Conservation (phyloP, 768 basidiomycete species). For the Tulasnella sp. region DNA sequence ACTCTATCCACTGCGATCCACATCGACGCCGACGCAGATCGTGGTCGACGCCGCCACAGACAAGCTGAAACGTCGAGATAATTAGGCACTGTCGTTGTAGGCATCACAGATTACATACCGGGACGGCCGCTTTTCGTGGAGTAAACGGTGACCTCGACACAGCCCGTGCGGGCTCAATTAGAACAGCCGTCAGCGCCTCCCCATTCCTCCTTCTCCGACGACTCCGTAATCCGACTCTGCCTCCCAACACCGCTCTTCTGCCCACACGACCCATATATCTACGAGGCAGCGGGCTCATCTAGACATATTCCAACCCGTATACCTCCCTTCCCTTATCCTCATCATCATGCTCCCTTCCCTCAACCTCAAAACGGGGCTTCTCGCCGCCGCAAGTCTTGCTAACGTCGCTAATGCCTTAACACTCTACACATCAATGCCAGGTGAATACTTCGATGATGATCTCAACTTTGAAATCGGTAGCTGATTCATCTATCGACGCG, state of each 20-base stretch:
- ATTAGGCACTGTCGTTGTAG: background rate
- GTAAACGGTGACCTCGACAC: background rate
- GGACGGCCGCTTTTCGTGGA: background rate
- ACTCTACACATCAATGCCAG: constrained; percentile 1
- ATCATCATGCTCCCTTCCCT: background rate
- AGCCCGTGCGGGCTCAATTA: background rate
- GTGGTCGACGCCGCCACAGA: background rate
- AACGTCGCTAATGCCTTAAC: constrained; percentile 6
- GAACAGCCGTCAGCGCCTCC: background rate
- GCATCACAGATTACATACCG: background rate
- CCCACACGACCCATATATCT: background rate
- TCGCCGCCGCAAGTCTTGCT: background rate
- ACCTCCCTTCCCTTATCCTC: background rate
- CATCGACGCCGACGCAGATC: background rate
- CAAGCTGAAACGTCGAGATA: background rate
- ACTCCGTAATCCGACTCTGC: background rate
- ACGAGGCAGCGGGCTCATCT: background rate
- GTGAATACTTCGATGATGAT: background rate
- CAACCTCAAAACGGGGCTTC: background rate
- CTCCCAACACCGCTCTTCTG: background rate
- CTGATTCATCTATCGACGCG: background rate
- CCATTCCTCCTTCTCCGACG: background rate
- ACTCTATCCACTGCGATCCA: background rate
- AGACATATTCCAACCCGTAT: background rate
- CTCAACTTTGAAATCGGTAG: background rate